Conservation (phyloP, 202 grass and related monocot species). For the Elaeis oleifera region DNA sequence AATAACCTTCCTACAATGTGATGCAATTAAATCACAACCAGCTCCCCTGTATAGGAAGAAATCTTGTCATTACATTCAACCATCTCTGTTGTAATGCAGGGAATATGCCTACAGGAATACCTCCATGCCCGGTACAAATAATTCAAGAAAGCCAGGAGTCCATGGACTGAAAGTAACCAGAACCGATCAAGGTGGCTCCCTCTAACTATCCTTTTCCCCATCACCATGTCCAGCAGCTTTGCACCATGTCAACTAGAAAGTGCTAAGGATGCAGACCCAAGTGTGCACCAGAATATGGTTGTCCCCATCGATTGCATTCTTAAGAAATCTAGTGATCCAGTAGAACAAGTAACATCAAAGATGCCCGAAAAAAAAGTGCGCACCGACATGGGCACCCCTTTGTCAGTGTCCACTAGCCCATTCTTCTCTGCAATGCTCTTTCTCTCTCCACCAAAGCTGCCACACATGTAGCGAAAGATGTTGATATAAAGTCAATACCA, state of each 20-base stretch:
- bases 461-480: conserved; percentile 24
- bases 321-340: conserved; percentile 57
- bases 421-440: conserved; percentile 21
- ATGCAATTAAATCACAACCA: too few species aligned
- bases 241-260: conserved; percentile 39
- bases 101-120: conserved; percentile 29
- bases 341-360: conserved; percentile 50
- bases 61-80: too few species aligned
- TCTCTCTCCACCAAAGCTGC: conserved; percentile 48
- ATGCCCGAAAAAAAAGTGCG: conserved; percentile 52
- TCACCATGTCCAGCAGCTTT: conserved; percentile 37
- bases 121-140: conserved; percentile 56
- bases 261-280: conserved; percentile 41
- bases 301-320: conserved; percentile 61
- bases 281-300: conserved; percentile 39
- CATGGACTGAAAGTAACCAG: conserved; percentile 42
- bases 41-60: too few species aligned
- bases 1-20: too few species aligned
- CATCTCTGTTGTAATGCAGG: neutral
- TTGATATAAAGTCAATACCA: conserved; percentile 39
- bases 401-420: neutral
- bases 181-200: conserved; percentile 64
- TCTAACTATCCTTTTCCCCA: conserved; percentile 40
- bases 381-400: conserved; percentile 41
- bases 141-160: conserved; percentile 49